These are phyloP conservation scores for Didymella arachidicola DNA, from an alignment of 2,329 filamentous ascomycete species.

Conservation along the genomic window DNA sequence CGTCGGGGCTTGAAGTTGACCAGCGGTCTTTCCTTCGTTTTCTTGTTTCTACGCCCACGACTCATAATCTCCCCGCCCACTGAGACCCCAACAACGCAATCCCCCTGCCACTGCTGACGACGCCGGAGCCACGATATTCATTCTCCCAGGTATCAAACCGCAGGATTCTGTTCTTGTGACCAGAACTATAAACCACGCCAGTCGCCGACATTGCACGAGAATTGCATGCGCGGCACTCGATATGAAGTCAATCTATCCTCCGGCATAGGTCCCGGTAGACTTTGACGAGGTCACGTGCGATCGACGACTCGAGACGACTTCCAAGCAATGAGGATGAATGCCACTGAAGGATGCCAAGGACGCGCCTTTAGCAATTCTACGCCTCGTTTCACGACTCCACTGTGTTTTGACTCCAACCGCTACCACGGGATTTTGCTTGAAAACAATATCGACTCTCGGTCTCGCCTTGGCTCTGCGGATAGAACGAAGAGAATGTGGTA, in stretches of 20 bases:
- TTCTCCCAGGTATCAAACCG: constrained; percentile 16
- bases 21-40: neutral
- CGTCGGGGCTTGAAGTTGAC: neutral
- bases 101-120: constrained; percentile 8
- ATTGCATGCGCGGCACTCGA: constrained; percentile 1
- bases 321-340: constrained; percentile 25
- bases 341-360: constrained; percentile 28
- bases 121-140: neutral
- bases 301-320: constrained; percentile 26
- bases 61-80: neutral
- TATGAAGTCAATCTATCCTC: constrained; percentile 32
- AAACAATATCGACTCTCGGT: neutral
- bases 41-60: neutral
- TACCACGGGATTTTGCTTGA: neutral
- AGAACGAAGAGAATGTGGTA: neutral
- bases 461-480: neutral
- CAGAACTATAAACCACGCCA: neutral
- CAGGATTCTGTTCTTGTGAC: constrained; percentile 4
- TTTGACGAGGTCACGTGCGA: constrained; percentile 32
- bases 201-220: neutral
- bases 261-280: constrained; percentile 17
- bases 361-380: constrained; percentile 7
- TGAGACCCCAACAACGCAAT: constrained; percentile 2
- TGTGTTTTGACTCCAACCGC: constrained; percentile 13
- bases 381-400: constrained; percentile 27